A percentile compares a stretch with the other conserved stretches of the same genome.
Conservation (phyloP, 371 early-diverging fungal species). For the Phascolomyces articulosus region DNA sequence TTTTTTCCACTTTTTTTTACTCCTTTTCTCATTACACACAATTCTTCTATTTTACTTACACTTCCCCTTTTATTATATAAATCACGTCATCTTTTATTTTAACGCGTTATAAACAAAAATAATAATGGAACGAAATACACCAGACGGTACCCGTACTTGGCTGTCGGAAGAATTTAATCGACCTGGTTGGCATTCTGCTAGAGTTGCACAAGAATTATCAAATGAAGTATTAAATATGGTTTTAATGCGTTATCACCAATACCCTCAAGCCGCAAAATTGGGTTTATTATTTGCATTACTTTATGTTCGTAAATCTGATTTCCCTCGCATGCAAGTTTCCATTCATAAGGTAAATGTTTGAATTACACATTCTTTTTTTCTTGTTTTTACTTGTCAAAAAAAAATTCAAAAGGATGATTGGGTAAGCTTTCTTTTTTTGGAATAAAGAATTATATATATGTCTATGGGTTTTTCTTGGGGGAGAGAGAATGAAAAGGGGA, state of each 20-base stretch:
- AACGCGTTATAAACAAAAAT: not conserved
- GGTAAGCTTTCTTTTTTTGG: not conserved
- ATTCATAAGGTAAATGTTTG: constrained; percentile 17
- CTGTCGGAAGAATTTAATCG: constrained; percentile 24
- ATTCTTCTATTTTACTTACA: not conserved
- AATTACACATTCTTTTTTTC: not conserved
- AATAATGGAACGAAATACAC: constrained; percentile 15
- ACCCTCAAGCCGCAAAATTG: constrained; percentile 19
- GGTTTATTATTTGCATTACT: constrained; percentile 22
- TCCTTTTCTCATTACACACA: not conserved
- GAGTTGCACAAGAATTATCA: constrained; percentile 33
- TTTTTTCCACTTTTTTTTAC: not conserved
- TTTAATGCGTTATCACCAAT: constrained; percentile 19
- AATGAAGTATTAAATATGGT: constrained; percentile 32
- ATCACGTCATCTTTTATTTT: not conserved
- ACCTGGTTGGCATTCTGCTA: constrained; percentile 34
- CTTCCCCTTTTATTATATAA: constrained; percentile 11
- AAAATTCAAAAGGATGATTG: constrained; percentile 4
- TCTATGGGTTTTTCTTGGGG: no score
- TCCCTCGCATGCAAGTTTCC: constrained; percentile 3
- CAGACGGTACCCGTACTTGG: constrained; percentile 32
- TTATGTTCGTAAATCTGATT: constrained; percentile 20
- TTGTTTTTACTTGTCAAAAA: not conserved
- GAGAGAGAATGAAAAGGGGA: no score
- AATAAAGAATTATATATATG: no score